Base-by-base conservation (phyloP, 306 rosid genomes). In the Castanea mollissima region DNA sequence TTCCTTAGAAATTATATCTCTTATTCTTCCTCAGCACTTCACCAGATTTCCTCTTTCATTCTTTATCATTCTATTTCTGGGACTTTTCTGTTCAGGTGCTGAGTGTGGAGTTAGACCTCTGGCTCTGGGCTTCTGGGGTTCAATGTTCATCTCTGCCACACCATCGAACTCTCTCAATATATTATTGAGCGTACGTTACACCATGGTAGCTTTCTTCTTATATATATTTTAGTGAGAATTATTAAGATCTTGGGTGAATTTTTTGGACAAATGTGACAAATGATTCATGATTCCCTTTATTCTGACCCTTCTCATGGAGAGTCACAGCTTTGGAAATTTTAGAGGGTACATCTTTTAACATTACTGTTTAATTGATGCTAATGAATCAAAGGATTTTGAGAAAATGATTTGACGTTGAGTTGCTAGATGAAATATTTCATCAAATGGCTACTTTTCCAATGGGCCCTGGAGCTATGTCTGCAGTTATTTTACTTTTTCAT, bases 81-180 rank as follows among this genome's bases (percentile, higher is more conserved):
- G 70, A 44, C 31, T 63, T 21, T 25, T 76, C 63, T 79, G 63
- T 86, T 76, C 90, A 95, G 99, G 99, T 95, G 79, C 94, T 95
- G 35, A 95, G 99, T 34, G 93, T 95, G 86, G 99, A 95, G 92
- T 83, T 95, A 82, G 99, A 95, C 84, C 99, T 95, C 73, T 95
- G 99, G 99, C 98, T 95, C 60, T 95, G 99, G 99, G 92, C 98
- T 51, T 81, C 87, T 76, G 99, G 99, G 73, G 79, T 92, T 83
- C 93, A 91, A 69, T 74, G 75, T 73, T 83, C 88, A 62, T 83
- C 92, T 52, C 91, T 94, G 81, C 89, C 84, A 78, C 99, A 94
- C 87, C 99, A 94, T 85, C 90, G 94, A 54, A 94, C 99, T 4
- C 97, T 92, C 62, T 94, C 97, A 55, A 91, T 94, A 57, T 94